Base-by-base conservation (phyloP, 1,284 basidiomycete genomes). In the Ustilago crameri region DNA sequence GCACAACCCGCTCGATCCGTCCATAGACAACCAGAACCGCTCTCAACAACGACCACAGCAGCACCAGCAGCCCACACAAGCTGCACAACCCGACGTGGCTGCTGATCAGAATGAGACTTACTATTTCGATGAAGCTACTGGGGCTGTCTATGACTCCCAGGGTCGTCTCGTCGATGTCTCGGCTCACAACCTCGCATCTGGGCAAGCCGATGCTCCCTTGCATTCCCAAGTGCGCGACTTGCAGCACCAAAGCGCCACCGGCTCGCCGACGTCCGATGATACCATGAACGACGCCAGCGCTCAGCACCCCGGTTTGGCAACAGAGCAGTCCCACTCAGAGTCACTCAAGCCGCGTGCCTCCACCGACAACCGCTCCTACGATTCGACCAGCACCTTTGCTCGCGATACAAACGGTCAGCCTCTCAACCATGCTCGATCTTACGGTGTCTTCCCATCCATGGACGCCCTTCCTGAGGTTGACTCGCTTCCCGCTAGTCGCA, bases 51-150 rank as follows among this genome's bases (percentile, higher is more conserved):
- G n/a, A n/a, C n/a, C n/a, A n/a, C n/a, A n/a, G n/a, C n/a, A n/a
- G n/a, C n/a, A 50, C 8, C 49, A 45, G 17, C 38, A 51, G 17
- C 23, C 35, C 24, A 8, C 44, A 44, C 47, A 66, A 37, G 54
- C 20, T 22, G 14, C 47, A 27, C 54, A 50, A 15, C 30, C n/a
- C 24, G 38, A 32, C 12, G 47, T 50, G 15, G 70, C 24, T 24
- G 44, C 51, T 9, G 56, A 43, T 17, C 34, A 54, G 10, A 54
- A 78, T 10, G 72, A 78, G 55, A 75, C 75, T 18, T 80, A 71
- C 59, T 80, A 80, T 63, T 77, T 66, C 43, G 78, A 80, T 42
- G 73, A 80, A 41, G 70, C 73, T 9, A 80, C 78, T 20, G 78
- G 78, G 12, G 76, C 75, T 3, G 75, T 80, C 14, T 80, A 80